Evolutionary conservation across 352 stramenopile genomes (phyloP).

Genomic region (Ophiocytium majus): DNA sequence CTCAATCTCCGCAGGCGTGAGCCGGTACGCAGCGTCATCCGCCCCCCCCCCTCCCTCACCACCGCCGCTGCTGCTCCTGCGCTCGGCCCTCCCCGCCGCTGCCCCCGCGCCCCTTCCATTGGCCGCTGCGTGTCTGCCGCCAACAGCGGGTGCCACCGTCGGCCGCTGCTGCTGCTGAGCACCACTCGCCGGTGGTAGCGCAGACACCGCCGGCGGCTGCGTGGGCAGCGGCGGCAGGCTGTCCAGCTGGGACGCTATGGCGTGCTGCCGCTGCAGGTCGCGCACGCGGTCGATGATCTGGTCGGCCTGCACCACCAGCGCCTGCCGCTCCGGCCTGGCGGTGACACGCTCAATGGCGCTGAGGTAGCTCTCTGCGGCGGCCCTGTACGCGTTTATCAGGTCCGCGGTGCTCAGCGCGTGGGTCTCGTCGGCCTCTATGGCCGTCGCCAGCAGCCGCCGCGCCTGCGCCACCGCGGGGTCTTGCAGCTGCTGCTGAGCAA

Average conservation of each 20-base stretch:
- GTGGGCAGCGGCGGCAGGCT: background rate
- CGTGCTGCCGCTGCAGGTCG: background rate
- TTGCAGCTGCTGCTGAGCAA: no score
- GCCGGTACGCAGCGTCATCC: background rate
- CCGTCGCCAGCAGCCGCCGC: no score
- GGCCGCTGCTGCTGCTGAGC: background rate
- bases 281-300: background rate
- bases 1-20: constrained; percentile 44
- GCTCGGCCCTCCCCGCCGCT: background rate
- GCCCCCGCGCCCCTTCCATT: no score
- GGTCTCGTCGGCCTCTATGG: background rate
- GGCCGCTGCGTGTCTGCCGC: background rate
- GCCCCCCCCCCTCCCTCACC: background rate
- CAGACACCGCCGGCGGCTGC: no score
- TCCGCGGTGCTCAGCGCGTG: background rate
- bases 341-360: background rate
- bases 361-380: background rate
- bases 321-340: background rate
- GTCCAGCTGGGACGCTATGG: background rate
- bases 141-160: background rate
- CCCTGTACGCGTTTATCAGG: constrained; percentile 9
- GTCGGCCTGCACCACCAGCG: background rate
- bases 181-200: background rate
- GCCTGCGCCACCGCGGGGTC: no score
- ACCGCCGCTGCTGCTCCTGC: background rate